phyloP scores from a whole-genome alignment of 2,329 filamentous ascomycete genomes.

The Cladosporium halotolerans region DNA sequence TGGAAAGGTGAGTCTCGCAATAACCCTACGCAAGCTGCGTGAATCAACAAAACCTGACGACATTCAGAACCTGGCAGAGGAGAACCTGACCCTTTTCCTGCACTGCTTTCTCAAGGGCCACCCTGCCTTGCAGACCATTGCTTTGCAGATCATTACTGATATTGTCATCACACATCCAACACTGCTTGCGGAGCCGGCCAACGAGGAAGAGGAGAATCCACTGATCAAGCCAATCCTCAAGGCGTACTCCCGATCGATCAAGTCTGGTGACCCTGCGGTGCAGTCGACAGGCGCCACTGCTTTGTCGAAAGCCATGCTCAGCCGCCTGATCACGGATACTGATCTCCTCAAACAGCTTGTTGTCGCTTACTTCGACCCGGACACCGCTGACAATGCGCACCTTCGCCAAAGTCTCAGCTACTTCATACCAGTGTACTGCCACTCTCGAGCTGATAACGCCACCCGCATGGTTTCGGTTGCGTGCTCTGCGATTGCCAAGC shows the following conservation, averaged over 20 bases:
- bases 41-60: neutral
- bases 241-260: constrained; percentile 76
- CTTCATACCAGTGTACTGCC: constrained; percentile 91
- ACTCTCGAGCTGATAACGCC: constrained; percentile 75
- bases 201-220: constrained; percentile 37
- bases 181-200: constrained; percentile 55
- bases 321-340: constrained; percentile 66
- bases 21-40: too few species aligned
- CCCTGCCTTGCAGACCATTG: constrained; percentile 79
- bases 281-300: constrained; percentile 76
- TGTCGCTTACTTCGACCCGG: constrained; percentile 79
- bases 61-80: constrained; percentile 9
- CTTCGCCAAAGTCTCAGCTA: constrained; percentile 85
- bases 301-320: constrained; percentile 78
- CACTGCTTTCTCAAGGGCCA: constrained; percentile 95
- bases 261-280: constrained; percentile 64
- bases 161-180: constrained; percentile 85
- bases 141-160: constrained; percentile 86
- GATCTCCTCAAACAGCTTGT: constrained; percentile 76
- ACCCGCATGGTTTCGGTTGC: constrained; percentile 70
- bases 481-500: constrained; percentile 66
- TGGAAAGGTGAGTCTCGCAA: constrained; percentile 55
- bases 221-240: constrained; percentile 64
- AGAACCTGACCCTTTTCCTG: constrained; percentile 54
- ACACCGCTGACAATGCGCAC: constrained; percentile 70